Evolutionary conservation across 208 protist genomes (phyloP).

Genomic region (Acanthamoeba castellanii): DNA sequence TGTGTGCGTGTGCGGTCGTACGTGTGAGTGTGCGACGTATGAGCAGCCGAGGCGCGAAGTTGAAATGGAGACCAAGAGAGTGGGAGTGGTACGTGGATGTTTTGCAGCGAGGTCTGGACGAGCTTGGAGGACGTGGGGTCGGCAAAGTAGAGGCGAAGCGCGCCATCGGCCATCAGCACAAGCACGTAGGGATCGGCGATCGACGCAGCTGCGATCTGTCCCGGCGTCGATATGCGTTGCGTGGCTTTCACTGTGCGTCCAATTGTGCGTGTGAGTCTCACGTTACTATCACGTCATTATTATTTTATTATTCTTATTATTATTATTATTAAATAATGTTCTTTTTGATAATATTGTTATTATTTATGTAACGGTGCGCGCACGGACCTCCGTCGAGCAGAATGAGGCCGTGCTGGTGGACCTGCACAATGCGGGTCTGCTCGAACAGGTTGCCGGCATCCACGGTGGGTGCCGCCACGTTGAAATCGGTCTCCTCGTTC

Average conservation of each 20-base stretch:
- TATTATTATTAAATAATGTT: too few relatives aligned
- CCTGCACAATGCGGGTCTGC: constrained; percentile 46
- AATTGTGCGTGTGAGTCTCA: background rate
- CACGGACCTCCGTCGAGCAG: constrained; percentile 49
- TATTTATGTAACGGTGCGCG: background rate
- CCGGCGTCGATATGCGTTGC: constrained; percentile 52
- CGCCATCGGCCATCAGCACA: constrained; percentile 36
- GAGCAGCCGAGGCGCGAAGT: background rate
- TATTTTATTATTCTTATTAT: too few relatives aligned
- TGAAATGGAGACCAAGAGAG: background rate
- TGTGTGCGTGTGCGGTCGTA: too few relatives aligned
- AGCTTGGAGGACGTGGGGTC: constrained; percentile 16
- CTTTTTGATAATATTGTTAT: background rate
- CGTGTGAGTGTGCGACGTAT: too few relatives aligned
- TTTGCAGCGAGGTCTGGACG: background rate
- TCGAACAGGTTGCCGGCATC: constrained; percentile 61
- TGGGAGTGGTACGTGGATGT: background rate
- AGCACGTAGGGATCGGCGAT: constrained; percentile 71
- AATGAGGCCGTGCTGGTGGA: constrained; percentile 64
- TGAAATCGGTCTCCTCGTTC: constrained; percentile 53
- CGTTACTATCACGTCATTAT: too few relatives aligned
- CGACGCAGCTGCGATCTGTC: background rate
- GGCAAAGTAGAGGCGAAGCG: constrained; percentile 67
- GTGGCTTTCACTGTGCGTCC: constrained; percentile 28
- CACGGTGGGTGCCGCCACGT: constrained; percentile 58